Base-by-base conservation (phyloP, 345 rosid species). In the Chamaenerion angustifolium region DNA sequence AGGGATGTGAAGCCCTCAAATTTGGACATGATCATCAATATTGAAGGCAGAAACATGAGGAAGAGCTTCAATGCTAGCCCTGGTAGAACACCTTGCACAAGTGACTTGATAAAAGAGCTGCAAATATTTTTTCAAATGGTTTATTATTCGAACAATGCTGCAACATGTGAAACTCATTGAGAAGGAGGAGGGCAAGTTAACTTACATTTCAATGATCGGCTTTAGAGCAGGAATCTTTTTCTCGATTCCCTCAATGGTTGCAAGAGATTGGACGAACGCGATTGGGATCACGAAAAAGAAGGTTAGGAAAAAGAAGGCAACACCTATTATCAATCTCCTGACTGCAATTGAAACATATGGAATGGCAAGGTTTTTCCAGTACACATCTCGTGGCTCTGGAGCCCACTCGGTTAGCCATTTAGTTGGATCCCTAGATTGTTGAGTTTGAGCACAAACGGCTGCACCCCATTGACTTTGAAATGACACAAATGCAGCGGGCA, bases 341-440 rank as follows among this genome's bases (percentile, higher is more conserved):
- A 92, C 50, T 4, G 85, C 46, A 50, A 92, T 72, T 41, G 82
- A 71, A 56, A 92, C 81, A 45, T 82, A 92, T n/a, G 98, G 98
- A 14, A 92, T 76, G 9, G 98, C 78, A 12, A 92, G 75, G 64
- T 92, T 92, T 48, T 68, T 47, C 98, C 98, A 92, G 49, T 68
- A 92, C 4, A 92, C 77, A 65, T 92, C 98, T 1, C 95, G 85
- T 4, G 98, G 98, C 73, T 92, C 98, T 0, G 95, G 70, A 11
- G 98, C 96, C 98, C 98, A 92, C 19, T 92, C 87, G 15, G 98
- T 83, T 56, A 92, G 63, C 96, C 98, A 92, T 41, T 69, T 58
- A 23, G 96, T 87, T 3, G 98, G 98, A 60, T 92, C 76, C 62
- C 83, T 68, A 9, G 83, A 68, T 64, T 92, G 98, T 64, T 79